phyloP scores from a whole-genome alignment of 148 eudicot species.

The Rhododendron vialii region DNA sequence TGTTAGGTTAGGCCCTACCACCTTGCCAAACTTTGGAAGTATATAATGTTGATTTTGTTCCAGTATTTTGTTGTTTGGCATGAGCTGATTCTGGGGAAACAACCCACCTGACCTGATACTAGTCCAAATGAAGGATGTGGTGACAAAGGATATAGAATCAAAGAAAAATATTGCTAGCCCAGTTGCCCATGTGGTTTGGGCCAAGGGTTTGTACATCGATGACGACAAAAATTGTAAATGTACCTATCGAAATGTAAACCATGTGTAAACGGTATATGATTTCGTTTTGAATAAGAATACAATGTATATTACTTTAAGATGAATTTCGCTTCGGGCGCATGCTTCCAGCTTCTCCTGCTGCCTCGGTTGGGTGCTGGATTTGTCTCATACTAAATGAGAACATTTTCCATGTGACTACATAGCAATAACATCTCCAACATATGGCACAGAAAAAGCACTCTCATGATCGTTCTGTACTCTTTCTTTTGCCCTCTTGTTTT shows the following conservation, averaged over 20 bases:
- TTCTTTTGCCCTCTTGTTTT: not conserved
- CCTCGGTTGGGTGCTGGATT: not conserved
- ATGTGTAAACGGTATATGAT: not conserved
- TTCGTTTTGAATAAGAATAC: not conserved
- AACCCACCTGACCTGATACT: no score
- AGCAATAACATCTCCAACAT: not conserved
- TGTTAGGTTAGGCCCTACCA: not conserved
- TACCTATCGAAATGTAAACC: not conserved
- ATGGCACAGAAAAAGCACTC: not conserved
- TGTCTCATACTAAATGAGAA: not conserved
- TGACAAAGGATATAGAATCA: not conserved
- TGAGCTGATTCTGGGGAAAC: not conserved
- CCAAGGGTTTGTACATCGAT: not conserved
- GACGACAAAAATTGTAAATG: not conserved
- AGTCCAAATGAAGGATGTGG: not conserved
- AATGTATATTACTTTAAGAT: not conserved
- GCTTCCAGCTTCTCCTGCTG: not conserved
- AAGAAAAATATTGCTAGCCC: not conserved
- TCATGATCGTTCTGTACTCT: not conserved
- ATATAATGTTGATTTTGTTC: not conserved
- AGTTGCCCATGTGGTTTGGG: conserved; percentile 14
- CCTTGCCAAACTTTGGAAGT: not conserved
- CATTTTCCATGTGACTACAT: not conserved
- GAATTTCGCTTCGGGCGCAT: not conserved
- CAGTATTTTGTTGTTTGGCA: not conserved